Percentiles rank a stretch among this genome's conserved stretches.
Conservation (phyloP, 1,284 basidiomycete species). For the Clitocybe nebularis region DNA sequence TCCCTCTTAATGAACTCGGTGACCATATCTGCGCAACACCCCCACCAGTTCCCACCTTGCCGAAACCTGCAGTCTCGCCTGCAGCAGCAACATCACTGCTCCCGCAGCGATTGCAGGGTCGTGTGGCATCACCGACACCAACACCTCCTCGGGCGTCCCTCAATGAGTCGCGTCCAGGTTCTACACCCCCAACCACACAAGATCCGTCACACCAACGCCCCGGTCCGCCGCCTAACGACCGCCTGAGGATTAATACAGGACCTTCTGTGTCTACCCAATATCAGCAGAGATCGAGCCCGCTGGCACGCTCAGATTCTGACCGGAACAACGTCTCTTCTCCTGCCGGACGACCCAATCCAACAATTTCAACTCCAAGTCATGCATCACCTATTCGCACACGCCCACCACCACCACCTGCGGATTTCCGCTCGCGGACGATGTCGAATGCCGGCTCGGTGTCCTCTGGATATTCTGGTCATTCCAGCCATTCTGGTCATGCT, state of each 20-base stretch:
- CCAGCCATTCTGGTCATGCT: slow-evolving; percentile 1
- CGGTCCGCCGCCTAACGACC: slow-evolving; percentile 19
- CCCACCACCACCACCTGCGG: slow-evolving; percentile 15
- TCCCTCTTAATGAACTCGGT: slow-evolving; percentile 65
- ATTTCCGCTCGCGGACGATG: slow-evolving; percentile 11
- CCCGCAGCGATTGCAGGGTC: slow-evolving; percentile 34
- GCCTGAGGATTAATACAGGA: slow-evolving; percentile 26
- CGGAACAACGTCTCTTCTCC: slow-evolving; percentile 11
- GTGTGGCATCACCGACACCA: slow-evolving; percentile 22
- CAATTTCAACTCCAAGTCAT: slow-evolving; percentile 11
- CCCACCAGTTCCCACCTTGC: slow-evolving; percentile 40
- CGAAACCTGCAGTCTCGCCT: slow-evolving; percentile 31
- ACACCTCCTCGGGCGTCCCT: slow-evolving; percentile 14
- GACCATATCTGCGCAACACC: slow-evolving; percentile 66
- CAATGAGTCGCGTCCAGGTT: slow-evolving; percentile 12
- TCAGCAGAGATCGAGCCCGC: slow-evolving; percentile 27
- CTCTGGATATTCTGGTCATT: slow-evolving; percentile 2
- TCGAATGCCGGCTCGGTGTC: slow-evolving; percentile 16
- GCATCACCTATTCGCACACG: slow-evolving; percentile 18
- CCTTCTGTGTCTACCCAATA: slow-evolving; percentile 18
- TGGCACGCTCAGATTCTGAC: slow-evolving; percentile 23
- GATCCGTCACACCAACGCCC: slow-evolving; percentile 19
- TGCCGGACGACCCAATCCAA: slow-evolving; percentile 8
- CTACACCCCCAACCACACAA: slow-evolving; percentile 11
- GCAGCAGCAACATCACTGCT: slow-evolving; percentile 30